Conservation (phyloP, 2,329 filamentous ascomycete species). For the Ascochyta fabae region DNA sequence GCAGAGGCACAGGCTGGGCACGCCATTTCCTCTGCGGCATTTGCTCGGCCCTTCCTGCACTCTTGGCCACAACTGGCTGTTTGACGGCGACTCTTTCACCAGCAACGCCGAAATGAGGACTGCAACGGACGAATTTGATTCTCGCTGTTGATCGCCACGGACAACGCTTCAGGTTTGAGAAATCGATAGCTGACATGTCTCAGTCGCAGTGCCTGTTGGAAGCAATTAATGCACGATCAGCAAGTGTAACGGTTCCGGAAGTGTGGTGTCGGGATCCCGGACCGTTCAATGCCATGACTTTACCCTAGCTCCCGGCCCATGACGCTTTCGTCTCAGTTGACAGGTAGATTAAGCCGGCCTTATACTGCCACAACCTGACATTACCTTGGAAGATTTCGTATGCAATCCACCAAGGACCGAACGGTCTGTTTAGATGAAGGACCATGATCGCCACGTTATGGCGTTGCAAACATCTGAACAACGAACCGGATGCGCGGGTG, state of each 20-base stretch:
- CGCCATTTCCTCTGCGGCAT: background rate
- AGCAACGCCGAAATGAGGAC: constrained; percentile 10
- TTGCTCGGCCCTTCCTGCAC: constrained; percentile 8
- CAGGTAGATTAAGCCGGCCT: constrained; percentile 13
- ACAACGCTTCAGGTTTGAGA: too few relatives aligned
- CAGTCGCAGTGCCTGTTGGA: background rate
- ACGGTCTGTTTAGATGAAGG: constrained; percentile 10
- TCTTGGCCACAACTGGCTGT: constrained; percentile 6
- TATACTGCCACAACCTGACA: background rate
- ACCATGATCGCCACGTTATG: background rate
- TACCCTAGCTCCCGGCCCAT: constrained; percentile 8
- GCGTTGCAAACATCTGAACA: background rate
- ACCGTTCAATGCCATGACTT: constrained; percentile 7
- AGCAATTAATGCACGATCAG: background rate
- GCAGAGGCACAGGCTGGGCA: too few relatives aligned
- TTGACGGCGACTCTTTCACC: constrained; percentile 4
- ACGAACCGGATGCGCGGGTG: constrained; percentile 9
- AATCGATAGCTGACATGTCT: background rate
- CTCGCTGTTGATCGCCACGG: background rate
- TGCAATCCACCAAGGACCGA: background rate
- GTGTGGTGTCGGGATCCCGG: constrained; percentile 6
- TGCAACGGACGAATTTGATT: background rate
- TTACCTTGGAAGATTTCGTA: constrained; percentile 10
- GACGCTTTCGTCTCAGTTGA: constrained; percentile 3
- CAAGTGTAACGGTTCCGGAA: background rate